A percentile compares a stretch with the other conserved stretches of the same genome.
Evolutionary conservation across 306 rosid species (phyloP).

Genomic region (Prunus dulcis): DNA sequence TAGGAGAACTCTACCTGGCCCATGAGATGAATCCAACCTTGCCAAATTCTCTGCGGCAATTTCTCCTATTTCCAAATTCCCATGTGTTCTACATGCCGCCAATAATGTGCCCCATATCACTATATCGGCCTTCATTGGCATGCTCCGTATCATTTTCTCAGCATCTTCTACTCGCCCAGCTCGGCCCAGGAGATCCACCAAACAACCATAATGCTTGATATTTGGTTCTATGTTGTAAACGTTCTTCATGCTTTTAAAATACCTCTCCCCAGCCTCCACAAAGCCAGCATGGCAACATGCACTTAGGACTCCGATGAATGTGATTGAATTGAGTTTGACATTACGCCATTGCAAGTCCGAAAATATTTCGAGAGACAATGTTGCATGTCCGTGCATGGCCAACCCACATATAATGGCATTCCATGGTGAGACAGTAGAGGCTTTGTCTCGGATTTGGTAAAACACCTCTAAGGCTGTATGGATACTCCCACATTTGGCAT

Average conservation of each 20-base stretch:
- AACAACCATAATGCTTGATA: slow-evolving; percentile 89
- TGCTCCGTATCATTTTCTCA: slow-evolving; percentile 53
- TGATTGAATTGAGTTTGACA: slow-evolving; percentile 70
- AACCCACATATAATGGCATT: slow-evolving; percentile 84
- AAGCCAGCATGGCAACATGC: slow-evolving; percentile 94
- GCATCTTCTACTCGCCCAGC: slow-evolving; percentile 80
- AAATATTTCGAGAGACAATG: slow-evolving; percentile 62
- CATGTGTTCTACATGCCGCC: slow-evolving; percentile 81
- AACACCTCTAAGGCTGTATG: slow-evolving; percentile 58
- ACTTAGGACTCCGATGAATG: slow-evolving; percentile 75
- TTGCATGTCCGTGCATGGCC: slow-evolving; percentile 80
- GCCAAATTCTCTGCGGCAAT: slow-evolving; percentile 69
- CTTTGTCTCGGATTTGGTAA: slow-evolving; percentile 48
- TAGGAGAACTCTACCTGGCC: slow-evolving; percentile 69
- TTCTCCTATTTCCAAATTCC: slow-evolving; percentile 73
- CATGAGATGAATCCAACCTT: slow-evolving; percentile 68
- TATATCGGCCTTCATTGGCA: slow-evolving; percentile 82
- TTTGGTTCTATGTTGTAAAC: slow-evolving; percentile 68
- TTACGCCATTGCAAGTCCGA: slow-evolving; percentile 50
- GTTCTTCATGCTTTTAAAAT: slow-evolving; percentile 68
- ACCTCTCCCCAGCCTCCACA: slow-evolving; percentile 61
- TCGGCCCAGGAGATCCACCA: slow-evolving; percentile 91
- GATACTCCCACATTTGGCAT: slow-evolving; percentile 89
- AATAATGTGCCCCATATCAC: slow-evolving; percentile 91
- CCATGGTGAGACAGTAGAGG: slow-evolving; percentile 72